Conservation (phyloP, 129 eudicot genomes). For the Helichrysum umbraculigerum region DNA sequence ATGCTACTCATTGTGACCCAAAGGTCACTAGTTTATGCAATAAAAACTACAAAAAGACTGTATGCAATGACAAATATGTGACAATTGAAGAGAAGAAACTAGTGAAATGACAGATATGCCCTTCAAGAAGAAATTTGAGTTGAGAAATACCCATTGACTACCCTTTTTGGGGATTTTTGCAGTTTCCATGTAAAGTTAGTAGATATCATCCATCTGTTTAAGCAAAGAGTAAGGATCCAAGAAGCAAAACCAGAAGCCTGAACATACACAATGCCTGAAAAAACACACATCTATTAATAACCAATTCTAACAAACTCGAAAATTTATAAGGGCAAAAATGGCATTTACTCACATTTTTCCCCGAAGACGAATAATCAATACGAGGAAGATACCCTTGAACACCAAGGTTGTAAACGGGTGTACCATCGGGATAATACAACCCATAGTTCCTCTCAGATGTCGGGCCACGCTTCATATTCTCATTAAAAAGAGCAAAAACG, state of each 20-base stretch:
- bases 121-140: background rate
- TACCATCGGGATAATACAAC: slow-evolving; percentile 80
- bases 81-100: background rate
- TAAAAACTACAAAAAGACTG: background rate
- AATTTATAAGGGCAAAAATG: slow-evolving; percentile 17
- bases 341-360: slow-evolving; percentile 48
- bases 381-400: slow-evolving; percentile 67
- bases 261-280: slow-evolving; percentile 45
- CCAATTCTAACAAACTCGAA: background rate
- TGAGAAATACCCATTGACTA: slow-evolving; percentile 40
- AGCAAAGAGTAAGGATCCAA: slow-evolving; percentile 36
- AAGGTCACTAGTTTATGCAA: slow-evolving; percentile 11
- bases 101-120: slow-evolving; percentile 14
- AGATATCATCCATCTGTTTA: slow-evolving; percentile 26
- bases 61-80: background rate
- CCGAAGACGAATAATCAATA: slow-evolving; percentile 72
- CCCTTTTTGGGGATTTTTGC: slow-evolving; percentile 27
- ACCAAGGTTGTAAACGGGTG: slow-evolving; percentile 84
- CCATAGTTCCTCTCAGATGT: slow-evolving; percentile 94
- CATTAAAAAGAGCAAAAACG: slow-evolving; percentile 93
- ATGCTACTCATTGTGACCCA: background rate
- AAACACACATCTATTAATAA: background rate
- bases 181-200: slow-evolving; percentile 29
- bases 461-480: slow-evolving; percentile 86
- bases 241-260: slow-evolving; percentile 26